Base-by-base conservation (phyloP, 2,329 filamentous ascomycete genomes). In the Fusarium gaditjirri region DNA sequence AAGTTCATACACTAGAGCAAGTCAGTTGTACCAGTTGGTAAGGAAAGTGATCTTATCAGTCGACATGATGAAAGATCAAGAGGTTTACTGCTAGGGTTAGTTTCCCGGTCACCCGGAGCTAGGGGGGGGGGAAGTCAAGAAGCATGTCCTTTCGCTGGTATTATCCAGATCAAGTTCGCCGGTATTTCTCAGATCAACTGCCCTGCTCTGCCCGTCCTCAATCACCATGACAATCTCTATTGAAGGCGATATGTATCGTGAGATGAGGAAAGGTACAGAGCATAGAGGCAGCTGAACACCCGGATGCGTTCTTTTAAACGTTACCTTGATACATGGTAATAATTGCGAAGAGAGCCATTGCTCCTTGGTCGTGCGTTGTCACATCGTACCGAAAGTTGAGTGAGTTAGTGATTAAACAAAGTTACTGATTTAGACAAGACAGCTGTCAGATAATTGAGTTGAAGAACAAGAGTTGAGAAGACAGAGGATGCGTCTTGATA, bases 111-210 rank as follows among this genome's bases (percentile, higher is more conserved):
- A 60, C 58, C 64, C 68, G 76, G 78, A 76, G 57, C n/a, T 35
- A 50, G 52, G 27, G 63, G 65, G 63, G 65, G 68, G 67, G 78
- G 81, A 80, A 81, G 72, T 77, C 84, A 86, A 89, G 89, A 91
- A 92, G 92, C 92, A 93, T 91, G 89, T 93, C 90, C 92, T 93
- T 93, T 91, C 92, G 92, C 92, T 93, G 91, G 91, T 87, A 93
- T 93, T 93, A 91, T 91, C 90, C 90, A 92, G 91, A 92, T 93
- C 91, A 93, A 93, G 91, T 94, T 93, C 87, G 85, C 85, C 90
- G 91, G 91, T 93, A 91, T 92, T 88, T 93, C 90, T 92, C 90
- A 92, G 90, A 91, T 80, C 81, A 78, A 77, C 75, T 76, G 77
- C 25, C 73, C 76, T 74, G 73, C 77, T 75, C 72, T 76, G 62